phyloP scores from a whole-genome alignment of 495 filamentous ascomycete genomes.

The Lophium mytilinum region DNA sequence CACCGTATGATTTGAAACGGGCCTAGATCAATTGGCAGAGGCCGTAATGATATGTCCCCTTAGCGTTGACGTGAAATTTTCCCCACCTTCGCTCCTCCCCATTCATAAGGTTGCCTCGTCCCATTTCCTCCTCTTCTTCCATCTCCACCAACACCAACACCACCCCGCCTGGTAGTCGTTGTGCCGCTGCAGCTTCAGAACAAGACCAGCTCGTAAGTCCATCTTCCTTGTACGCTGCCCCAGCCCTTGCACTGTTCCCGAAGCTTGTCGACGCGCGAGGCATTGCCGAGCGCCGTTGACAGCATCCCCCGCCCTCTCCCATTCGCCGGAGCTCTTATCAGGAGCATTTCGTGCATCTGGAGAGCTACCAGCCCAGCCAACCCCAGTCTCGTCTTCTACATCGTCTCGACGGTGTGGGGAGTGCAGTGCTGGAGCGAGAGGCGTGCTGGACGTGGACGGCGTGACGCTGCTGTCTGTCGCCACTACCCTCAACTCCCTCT shows the following conservation, averaged over 20 bases:
- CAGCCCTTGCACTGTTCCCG: conserved; percentile 6
- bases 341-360: conserved; percentile 10
- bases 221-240: background rate
- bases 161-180: conserved; percentile 1
- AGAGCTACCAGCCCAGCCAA: conserved; percentile 16
- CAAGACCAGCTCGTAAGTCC: conserved; percentile 13
- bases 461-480: background rate
- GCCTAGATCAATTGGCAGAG: conserved; percentile 18
- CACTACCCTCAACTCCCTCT: background rate
- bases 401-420: conserved; percentile 1
- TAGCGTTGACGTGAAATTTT: conserved; percentile 20
- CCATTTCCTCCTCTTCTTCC: background rate
- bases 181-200: background rate
- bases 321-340: conserved; percentile 25
- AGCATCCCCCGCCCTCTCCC: conserved; percentile 17
- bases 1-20: conserved; percentile 3
- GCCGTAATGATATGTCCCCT: conserved; percentile 3
- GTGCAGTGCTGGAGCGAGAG: conserved; percentile 2
- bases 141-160: background rate
- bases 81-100: background rate
- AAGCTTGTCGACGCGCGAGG: conserved; percentile 13
- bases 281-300: conserved; percentile 13
- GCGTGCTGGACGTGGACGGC: background rate
- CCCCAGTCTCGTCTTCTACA: conserved; percentile 14
- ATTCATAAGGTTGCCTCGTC: background rate